Evolutionary conservation across 108 stramenopile species (phyloP).

Genomic region (Skeletonema potamos): DNA sequence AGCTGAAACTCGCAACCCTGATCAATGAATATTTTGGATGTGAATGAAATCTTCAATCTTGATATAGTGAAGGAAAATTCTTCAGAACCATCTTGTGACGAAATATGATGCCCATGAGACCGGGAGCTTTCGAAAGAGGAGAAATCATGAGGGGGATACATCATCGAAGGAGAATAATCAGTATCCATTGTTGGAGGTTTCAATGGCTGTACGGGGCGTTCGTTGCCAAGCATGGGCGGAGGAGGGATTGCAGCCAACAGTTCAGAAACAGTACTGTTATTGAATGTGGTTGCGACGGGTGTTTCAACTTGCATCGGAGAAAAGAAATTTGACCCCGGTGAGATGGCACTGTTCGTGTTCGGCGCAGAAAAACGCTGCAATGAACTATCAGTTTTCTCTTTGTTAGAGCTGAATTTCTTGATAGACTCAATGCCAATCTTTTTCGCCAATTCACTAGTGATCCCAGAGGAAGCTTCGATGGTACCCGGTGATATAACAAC

Average conservation of each 20-base stretch:
- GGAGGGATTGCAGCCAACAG: constrained; percentile 1
- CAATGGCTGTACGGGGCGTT: background rate
- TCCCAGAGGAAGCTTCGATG: constrained; percentile 1
- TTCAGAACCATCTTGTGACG: constrained; percentile 30
- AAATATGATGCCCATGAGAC: constrained; percentile 22
- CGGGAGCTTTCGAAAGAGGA: background rate
- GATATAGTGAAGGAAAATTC: constrained; percentile 28
- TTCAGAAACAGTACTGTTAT: background rate
- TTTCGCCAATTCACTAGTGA: constrained; percentile 23
- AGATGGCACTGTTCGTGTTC: background rate
- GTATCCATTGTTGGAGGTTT: background rate
- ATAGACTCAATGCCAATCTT: constrained; percentile 29
- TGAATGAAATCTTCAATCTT: constrained; percentile 34
- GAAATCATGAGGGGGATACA: background rate
- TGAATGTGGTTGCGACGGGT: background rate
- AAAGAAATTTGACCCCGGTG: background rate
- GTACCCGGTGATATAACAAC: constrained; percentile 40
- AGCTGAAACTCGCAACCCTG: constrained; percentile 13
- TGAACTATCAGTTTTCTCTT: background rate
- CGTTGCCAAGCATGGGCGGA: background rate
- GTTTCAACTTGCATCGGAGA: background rate
- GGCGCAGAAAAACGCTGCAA: background rate
- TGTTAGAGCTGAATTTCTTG: constrained; percentile 4
- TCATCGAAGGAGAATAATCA: background rate
- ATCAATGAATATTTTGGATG: constrained; percentile 36